A percentile compares a stretch with the other conserved stretches of the same genome.
Evolutionary conservation across 2,329 filamentous ascomycete genomes (phyloP).

Genomic region (Alternaria sp.): DNA sequence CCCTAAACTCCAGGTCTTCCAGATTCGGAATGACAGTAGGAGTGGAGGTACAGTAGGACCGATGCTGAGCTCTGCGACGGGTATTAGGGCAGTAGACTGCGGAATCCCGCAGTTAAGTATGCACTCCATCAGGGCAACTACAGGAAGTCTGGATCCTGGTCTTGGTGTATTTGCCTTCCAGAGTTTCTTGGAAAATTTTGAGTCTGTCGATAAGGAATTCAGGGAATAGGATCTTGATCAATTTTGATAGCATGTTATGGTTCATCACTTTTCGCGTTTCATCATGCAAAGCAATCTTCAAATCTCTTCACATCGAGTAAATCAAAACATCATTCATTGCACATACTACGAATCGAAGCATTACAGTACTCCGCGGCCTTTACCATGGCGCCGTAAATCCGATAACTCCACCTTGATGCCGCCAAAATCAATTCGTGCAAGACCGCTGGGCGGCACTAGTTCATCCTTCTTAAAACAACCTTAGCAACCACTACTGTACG

Average conservation of each 20-base stretch:
- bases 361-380: slow-evolving; percentile 4
- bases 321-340: slow-evolving; percentile 1
- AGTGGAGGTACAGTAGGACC: slow-evolving; percentile 96
- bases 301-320: not conserved
- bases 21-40: slow-evolving; percentile 91
- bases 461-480: not conserved
- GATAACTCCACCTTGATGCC: slow-evolving; percentile 24
- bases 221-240: slow-evolving; percentile 28
- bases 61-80: slow-evolving; percentile 81
- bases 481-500: not conserved
- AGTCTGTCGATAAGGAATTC: slow-evolving; percentile 86
- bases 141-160: slow-evolving; percentile 84
- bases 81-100: slow-evolving; percentile 84
- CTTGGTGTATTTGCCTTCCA: slow-evolving; percentile 88
- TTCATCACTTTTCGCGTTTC: not conserved
- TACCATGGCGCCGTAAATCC: slow-evolving; percentile 6
- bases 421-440: slow-evolving; percentile 18
- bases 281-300: not conserved
- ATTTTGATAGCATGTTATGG: not conserved
- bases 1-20: slow-evolving; percentile 84
- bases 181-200: slow-evolving; percentile 87
- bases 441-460: not conserved
- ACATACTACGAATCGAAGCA: slow-evolving; percentile 10
- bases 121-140: slow-evolving; percentile 92
- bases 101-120: slow-evolving; percentile 93